Conservation (phyloP, 1,139 yeast species). For the Nakaseomyces sp. region DNA sequence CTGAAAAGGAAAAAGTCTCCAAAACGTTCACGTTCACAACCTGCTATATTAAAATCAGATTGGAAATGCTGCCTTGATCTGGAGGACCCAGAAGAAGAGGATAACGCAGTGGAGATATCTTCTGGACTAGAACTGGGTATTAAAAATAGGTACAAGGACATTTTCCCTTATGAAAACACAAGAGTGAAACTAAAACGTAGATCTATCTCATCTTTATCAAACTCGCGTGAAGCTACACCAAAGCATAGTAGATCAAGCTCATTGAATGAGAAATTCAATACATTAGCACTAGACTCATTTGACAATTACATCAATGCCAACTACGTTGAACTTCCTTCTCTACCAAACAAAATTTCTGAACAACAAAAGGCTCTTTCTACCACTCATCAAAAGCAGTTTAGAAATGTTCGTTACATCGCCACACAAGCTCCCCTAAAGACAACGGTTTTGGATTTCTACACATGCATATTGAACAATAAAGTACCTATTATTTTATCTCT, state of each 20-base stretch:
- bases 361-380: not conserved
- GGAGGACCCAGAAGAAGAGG: constrained; percentile 17
- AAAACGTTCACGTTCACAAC: constrained; percentile 21
- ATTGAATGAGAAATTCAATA: not conserved
- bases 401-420: constrained; percentile 50
- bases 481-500: constrained; percentile 60
- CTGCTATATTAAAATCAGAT: constrained; percentile 9
- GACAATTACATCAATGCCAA: constrained; percentile 55
- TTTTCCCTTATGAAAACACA: constrained; percentile 71
- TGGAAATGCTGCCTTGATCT: constrained; percentile 13
- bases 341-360: constrained; percentile 3
- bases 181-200: constrained; percentile 41
- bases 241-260: constrained; percentile 12
- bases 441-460: constrained; percentile 71
- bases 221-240: constrained; percentile 3
- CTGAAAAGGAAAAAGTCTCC: constrained; percentile 7
- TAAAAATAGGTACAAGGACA: constrained; percentile 72
- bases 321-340: constrained; percentile 33
- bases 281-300: constrained; percentile 12
- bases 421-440: constrained; percentile 75
- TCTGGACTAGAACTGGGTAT: constrained; percentile 69
- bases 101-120: constrained; percentile 40
- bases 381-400: constrained; percentile 4
- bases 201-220: constrained; percentile 10
- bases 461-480: constrained; percentile 51